These are phyloP conservation scores for Fragaria nilgerrensis DNA, from an alignment of 306 rosid genomes.

Conservation along the genomic window DNA sequence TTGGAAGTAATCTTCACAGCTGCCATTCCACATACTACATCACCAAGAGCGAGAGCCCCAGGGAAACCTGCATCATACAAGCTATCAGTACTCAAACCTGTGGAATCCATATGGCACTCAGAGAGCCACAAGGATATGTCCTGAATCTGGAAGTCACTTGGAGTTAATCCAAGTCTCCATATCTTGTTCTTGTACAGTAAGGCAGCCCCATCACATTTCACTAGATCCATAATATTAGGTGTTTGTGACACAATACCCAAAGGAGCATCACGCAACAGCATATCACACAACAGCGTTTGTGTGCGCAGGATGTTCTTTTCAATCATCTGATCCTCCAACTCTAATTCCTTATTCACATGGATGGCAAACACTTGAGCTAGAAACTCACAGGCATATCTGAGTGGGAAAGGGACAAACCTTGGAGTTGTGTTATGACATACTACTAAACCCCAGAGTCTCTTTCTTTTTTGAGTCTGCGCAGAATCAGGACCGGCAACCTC, in stretches of 20 bases:
- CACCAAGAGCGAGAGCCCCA: constrained; percentile 63
- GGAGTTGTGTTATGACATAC: constrained; percentile 94
- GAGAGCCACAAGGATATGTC: constrained; percentile 74
- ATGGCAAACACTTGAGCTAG: constrained; percentile 94
- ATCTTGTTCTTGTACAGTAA: constrained; percentile 63
- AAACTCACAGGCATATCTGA: constrained; percentile 95
- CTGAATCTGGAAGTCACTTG: constrained; percentile 65
- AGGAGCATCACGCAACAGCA: constrained; percentile 96
- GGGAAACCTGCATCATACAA: constrained; percentile 88
- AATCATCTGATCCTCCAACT: constrained; percentile 71
- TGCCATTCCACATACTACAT: constrained; percentile 88
- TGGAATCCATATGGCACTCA: constrained; percentile 78
- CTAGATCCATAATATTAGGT: constrained; percentile 94
- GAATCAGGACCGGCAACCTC: constrained; percentile 57
- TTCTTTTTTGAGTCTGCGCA: constrained; percentile 70
- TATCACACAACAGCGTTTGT: constrained; percentile 86
- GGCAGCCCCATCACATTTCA: constrained; percentile 93
- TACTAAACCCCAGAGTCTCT: constrained; percentile 91
- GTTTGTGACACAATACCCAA: constrained; percentile 82
- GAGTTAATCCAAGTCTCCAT: constrained; percentile 78
- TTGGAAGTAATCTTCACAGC: constrained; percentile 72
- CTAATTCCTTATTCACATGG: constrained; percentile 89
- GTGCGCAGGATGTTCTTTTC: constrained; percentile 93
- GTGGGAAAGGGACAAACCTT: constrained; percentile 94
- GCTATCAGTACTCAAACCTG: constrained; percentile 96